Evolutionary conservation across 1,139 yeast genomes (phyloP), one percentile per base, ranked within the genome.

Genomic region (Meyerozyma guilliermondii): DNA sequence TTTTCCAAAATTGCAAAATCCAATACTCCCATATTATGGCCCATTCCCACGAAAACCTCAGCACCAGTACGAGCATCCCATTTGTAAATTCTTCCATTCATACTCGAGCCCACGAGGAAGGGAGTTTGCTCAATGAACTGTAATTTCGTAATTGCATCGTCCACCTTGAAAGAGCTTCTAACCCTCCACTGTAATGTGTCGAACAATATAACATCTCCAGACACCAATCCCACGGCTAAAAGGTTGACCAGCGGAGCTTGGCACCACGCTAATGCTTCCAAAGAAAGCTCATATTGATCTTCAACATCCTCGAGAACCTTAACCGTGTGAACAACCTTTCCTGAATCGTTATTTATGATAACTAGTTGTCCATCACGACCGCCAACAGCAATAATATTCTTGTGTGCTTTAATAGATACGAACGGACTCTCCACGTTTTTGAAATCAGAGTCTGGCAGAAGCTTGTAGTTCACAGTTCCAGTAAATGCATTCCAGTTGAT

Each of bases 1-100:
- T 76, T 66, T n/a, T 80, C 80, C 34, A 71, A 59, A 38, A 81
- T 55, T 11, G 84, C 80, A 60, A 91, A 89, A 55, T 89, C 97
- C 47, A 92, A 74, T 11, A 92, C 82, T 44, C 98, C 98, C 85
- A 87, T 87, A 61, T 85, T 87, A 63, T 92, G 98, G 18, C 98
- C 99, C 38, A 80, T 80, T 50, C 95, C 95, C 30, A 74, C 83
- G 68, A 84, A 86, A 42, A 83, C 62, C 51, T 79, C 82, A 45
- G 74, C 77, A 43, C 96, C 95, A 3, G 89, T 83, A 67, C 96
- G 81, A 8, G 86, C 82, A 63, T 94, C 98, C 86, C 91, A 89
- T 62, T 84, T 82, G 63, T 83, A 83, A 33, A 92, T 77, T 52
- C 78, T 79, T 42, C 98, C 97, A 58, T 89, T 86, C 81, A 88